These are phyloP conservation scores for Schizosaccharomyces lindneri DNA, from an alignment of 805 yeast species.

Conservation along the genomic window DNA sequence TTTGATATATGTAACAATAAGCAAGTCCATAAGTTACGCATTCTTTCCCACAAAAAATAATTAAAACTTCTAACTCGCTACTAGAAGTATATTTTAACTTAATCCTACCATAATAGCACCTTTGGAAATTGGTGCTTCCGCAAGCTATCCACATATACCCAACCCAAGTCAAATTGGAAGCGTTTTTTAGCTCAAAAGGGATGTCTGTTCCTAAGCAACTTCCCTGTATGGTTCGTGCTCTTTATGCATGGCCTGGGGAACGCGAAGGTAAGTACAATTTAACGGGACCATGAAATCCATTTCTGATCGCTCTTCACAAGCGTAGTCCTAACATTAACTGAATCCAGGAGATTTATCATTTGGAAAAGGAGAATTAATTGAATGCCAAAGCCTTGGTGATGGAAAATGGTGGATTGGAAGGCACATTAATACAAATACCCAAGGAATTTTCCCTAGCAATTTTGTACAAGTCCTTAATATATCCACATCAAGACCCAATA, in stretches of 20 bases:
- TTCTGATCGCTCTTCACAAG: neutral
- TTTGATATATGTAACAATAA: no score
- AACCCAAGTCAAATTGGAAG: no score
- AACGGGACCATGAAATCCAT: neutral
- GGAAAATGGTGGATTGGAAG: slow-evolving; percentile 85
- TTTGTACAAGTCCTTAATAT: slow-evolving; percentile 35
- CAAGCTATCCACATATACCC: no score
- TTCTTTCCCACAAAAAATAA: no score
- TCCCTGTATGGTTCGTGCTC: slow-evolving; percentile 59
- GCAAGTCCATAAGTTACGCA: no score
- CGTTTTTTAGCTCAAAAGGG: neutral
- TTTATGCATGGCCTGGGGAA: slow-evolving; percentile 86
- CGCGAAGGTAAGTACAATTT: slow-evolving; percentile 26
- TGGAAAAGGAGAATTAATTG: slow-evolving; percentile 77
- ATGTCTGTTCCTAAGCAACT: slow-evolving; percentile 8
- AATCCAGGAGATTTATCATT: slow-evolving; percentile 48
- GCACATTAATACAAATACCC: slow-evolving; percentile 51
- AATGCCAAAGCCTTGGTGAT: slow-evolving; percentile 54
- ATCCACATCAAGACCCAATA: neutral
- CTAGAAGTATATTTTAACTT: no score
- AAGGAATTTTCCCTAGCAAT: slow-evolving; percentile 72
- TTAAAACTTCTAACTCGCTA: no score
- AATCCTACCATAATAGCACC: no score
- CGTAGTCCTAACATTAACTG: neutral
- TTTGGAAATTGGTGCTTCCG: no score